phyloP scores from a whole-genome alignment of 2,329 filamentous ascomycete species.

The Proliferodiscus dingleyae region DNA sequence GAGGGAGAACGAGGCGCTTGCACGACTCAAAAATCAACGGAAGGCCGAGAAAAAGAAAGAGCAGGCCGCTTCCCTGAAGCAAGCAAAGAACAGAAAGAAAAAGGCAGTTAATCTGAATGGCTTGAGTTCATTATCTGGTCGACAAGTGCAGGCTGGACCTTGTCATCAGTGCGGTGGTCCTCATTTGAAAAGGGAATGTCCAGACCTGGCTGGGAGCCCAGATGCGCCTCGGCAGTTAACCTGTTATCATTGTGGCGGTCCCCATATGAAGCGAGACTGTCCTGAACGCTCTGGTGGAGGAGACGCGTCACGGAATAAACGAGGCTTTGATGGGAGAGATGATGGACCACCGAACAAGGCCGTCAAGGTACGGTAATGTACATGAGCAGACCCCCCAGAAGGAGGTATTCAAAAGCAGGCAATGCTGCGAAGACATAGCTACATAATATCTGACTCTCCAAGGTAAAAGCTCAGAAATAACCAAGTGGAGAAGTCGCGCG shows the following conservation, averaged over 20 bases:
- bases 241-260: too few species aligned
- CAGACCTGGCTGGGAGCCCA: too few species aligned
- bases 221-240: too few species aligned
- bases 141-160: slow-evolving; percentile 19
- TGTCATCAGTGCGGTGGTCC: slow-evolving; percentile 57
- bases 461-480: too few species aligned
- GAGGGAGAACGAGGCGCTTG: slow-evolving; percentile 38
- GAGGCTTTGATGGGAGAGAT: slow-evolving; percentile 19
- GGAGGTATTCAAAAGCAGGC: too few species aligned
- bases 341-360: slow-evolving; percentile 14
- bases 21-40: slow-evolving; percentile 39
- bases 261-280: too few species aligned
- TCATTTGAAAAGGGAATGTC: slow-evolving; percentile 54
- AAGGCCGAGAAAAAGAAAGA: slow-evolving; percentile 44
- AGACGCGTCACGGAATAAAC: slow-evolving; percentile 37
- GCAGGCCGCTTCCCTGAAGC: slow-evolving; percentile 42
- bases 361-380: neutral
- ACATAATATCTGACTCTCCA: too few species aligned
- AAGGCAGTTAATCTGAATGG: slow-evolving; percentile 64
- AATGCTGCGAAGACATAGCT: too few species aligned
- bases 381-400: too few species aligned
- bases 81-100: slow-evolving; percentile 56
- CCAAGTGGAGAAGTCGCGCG: too few species aligned
- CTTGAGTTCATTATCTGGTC: slow-evolving; percentile 55
- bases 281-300: slow-evolving; percentile 32